Base-by-base conservation (phyloP, 176 grass and related monocot genomes). In the Aegilops bicornis region DNA sequence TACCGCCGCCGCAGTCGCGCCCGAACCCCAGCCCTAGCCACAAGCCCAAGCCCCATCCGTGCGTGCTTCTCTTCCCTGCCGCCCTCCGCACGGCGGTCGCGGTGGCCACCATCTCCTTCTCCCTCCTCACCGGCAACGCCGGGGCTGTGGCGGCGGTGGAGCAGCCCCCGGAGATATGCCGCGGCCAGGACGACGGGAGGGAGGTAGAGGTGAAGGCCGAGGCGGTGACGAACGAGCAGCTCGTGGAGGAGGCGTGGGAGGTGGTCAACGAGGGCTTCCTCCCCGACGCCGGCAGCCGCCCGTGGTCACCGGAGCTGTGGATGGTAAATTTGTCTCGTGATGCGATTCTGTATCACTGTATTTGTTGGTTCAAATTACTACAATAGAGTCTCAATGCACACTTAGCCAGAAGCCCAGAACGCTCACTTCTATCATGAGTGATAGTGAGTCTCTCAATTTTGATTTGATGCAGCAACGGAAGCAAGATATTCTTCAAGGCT, bases 191-290 rank as follows among this genome's bases (percentile, higher is more conserved):
- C 52, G 69, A 56, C 16, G 73, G 40, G 32, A 23, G 42, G 61
- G 83, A 54, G 61, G 89, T 43, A 58, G 86, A 88, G 58, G 81
- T 81, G 45, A 86, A 71, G 82, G 78, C 77, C 20, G 86, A 90
- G 39, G 43, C 73, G 58, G 83, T 91, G 65, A 99, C 92, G 43
- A 94, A 96, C 68, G 92, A 99, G 80, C 76, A 77, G 30, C 97
- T 99, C 54, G 90, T 99, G 54, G 87, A 94, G 85, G 97, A 99
- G 89, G 97, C 94, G 17, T 99, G 94, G 97, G 97, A 99, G 72
- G 92, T 99, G 66, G 92, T 99, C 68, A 88, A 94, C 65, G 93
- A 99, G 76, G 90, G 85, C 23, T 99, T 96, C 80, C 87, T 96
- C 24, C 89, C 89, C 14, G 84, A 99, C 54, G 89, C 90, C 27